Base-by-base conservation (phyloP, 2,329 filamentous ascomycete species). In the Beauveria australis region DNA sequence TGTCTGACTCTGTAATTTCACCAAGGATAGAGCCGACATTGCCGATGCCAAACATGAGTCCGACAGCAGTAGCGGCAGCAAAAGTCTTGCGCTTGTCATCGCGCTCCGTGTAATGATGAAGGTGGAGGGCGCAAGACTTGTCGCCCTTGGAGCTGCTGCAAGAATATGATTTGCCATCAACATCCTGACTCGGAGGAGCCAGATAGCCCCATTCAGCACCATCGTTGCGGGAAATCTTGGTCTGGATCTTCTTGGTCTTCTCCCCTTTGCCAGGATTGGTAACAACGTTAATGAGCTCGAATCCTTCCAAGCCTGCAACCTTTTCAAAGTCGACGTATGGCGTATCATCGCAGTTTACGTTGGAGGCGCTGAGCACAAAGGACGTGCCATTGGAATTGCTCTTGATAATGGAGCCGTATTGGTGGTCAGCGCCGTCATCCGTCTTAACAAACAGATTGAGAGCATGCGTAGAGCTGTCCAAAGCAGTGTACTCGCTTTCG, bases 381-480 rank as follows among this genome's bases (percentile, higher is more conserved):
- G 89, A 94, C 0, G 94, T 99, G 59, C 94, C 94, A 70, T 99
- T 97, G 68, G 92, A 97, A 77, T 99, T 99, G 70, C 92, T 97
- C 83, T 97, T 99, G 74, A 99, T 85, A 67, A 99, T 91, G 26
- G 89, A 88, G 43, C 94, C 94, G 67, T 89, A 92, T 62, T 89
- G 84, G 55, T 82, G 84, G 19, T 85, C 87, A 55, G 79, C 71
- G 3, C 78, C 77, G 46, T 81, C 82, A 67, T 89, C 88, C 46
- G 91, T 90, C 0, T 89, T 92, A 52, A 97, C 93, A 69, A 97
- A 95, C 61, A 99, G 76, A 75, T 97, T 97, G 62, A 99, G 83
- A 1, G 94, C 89, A 73, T 97, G 93, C 0, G 92, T 96, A 1
- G 91, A 94, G 74, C 92, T 97, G 71, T 97, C 92, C 33, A 99